phyloP scores from a whole-genome alignment of 139 green algal genomes.

The Chlamydomonas asymmetrica region DNA sequence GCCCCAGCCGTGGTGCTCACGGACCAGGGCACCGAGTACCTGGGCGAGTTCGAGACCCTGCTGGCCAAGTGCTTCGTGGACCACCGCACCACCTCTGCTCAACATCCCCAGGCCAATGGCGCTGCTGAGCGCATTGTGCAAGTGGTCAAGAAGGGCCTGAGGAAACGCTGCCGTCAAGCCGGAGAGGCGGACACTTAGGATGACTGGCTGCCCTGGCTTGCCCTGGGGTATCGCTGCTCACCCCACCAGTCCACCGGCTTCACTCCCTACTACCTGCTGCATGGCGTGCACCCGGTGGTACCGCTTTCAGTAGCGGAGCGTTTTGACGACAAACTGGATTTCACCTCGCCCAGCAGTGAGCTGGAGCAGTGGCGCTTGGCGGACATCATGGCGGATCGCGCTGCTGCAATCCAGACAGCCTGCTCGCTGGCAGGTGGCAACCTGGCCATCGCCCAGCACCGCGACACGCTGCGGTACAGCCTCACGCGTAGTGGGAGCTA shows the following conservation, averaged over 20 bases:
- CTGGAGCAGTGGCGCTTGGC: conserved; percentile 7
- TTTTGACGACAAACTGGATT: not conserved
- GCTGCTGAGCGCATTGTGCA: conserved; percentile 28
- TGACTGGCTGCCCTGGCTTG: conserved; percentile 22
- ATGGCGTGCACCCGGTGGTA: conserved; percentile 8
- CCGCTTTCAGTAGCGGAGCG: conserved; percentile 18
- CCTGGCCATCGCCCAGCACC: conserved; percentile 26
- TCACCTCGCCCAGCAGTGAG: conserved; percentile 5
- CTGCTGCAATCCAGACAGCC: not conserved
- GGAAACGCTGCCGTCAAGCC: conserved; percentile 13
- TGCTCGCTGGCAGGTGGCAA: conserved; percentile 13
- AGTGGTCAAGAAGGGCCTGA: conserved; percentile 26
- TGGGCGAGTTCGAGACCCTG: conserved; percentile 32
- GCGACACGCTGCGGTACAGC: not conserved
- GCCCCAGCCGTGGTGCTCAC: conserved; percentile 36
- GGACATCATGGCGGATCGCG: conserved; percentile 5
- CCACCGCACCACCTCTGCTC: conserved; percentile 25
- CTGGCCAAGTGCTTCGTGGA: conserved; percentile 22
- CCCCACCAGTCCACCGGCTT: conserved; percentile 10
- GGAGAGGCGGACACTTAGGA: conserved; percentile 1
- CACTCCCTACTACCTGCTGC: conserved; percentile 31
- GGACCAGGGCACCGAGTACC: conserved; percentile 36
- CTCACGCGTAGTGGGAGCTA: not conserved
- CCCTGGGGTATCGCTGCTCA: conserved; percentile 37
- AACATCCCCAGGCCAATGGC: conserved; percentile 38